These are phyloP conservation scores for Gigaspora rosea DNA, from an alignment of 192 early-diverging fungal species.

Conservation along the genomic window DNA sequence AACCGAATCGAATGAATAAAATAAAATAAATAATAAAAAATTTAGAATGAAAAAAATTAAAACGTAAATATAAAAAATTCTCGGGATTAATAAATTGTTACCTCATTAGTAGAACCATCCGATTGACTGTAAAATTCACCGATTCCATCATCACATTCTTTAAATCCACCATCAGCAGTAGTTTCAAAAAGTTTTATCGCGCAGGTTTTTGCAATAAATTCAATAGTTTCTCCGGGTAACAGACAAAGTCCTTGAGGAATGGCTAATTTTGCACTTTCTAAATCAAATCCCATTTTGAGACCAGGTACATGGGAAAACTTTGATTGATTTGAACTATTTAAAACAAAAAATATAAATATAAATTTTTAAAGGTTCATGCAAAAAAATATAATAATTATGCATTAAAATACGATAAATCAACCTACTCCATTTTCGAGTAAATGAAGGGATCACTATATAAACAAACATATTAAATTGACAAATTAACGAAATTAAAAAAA, in stretches of 20 bases:
- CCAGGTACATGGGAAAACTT: background rate
- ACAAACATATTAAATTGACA: no score
- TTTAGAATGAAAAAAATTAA: background rate
- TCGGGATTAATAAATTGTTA: background rate
- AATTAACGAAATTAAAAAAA: no score
- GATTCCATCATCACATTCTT: slow-evolving; percentile 11
- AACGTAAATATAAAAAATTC: background rate
- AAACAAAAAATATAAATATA: no score
- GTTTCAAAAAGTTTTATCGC: slow-evolving; percentile 27
- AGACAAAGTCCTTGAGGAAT: slow-evolving; percentile 21
- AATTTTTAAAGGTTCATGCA: no score
- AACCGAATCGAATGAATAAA: background rate
- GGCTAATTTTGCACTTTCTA: slow-evolving; percentile 3
- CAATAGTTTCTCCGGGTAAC: slow-evolving; percentile 21
- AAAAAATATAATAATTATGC: no score
- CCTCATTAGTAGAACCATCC: slow-evolving; percentile 8
- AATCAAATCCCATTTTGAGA: background rate
- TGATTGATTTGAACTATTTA: no score
- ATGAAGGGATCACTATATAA: no score
- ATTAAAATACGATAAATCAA: no score
- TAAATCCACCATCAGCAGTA: slow-evolving; percentile 21
- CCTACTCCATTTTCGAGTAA: no score
- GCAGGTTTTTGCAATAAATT: slow-evolving; percentile 18
- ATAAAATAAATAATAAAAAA: background rate
- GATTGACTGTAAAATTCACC: background rate